phyloP scores from a whole-genome alignment of 441 rosid species.

The Euphorbia celastroides region DNA sequence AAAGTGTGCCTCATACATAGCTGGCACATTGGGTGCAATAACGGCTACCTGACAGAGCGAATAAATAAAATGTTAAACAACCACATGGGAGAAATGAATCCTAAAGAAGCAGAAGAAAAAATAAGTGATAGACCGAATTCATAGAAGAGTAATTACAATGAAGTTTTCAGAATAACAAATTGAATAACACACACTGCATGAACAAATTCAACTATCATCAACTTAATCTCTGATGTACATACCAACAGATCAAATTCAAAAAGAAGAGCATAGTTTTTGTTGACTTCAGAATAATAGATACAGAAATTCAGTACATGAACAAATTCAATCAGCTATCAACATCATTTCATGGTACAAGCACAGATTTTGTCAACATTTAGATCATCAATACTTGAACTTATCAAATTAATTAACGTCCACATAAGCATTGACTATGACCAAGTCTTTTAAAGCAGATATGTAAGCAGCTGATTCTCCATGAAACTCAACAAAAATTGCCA shows the following conservation, averaged over 20 bases:
- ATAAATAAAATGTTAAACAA: neutral
- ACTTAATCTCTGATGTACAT: neutral
- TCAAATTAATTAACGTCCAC: neutral
- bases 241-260: too few relatives aligned
- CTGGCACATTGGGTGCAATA: slow-evolving; percentile 83
- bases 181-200: neutral
- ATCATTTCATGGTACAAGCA: neutral
- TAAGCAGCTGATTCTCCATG: neutral
- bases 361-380: neutral
- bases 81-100: neutral
- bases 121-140: neutral
- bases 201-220: too few relatives aligned
- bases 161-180: neutral
- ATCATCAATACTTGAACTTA: neutral
- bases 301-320: slow-evolving; percentile 2
- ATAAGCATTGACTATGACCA: neutral
- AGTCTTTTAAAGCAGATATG: neutral
- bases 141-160: neutral
- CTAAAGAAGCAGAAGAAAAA: neutral
- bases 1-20: slow-evolving; percentile 78
- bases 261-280: too few relatives aligned
- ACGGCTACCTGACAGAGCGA: slow-evolving; percentile 56
- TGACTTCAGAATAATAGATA: too few relatives aligned
- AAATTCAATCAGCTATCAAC: neutral
- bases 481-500: neutral